Conservation (phyloP, 1,284 basidiomycete species). For the Papiliotrema terrestris region DNA sequence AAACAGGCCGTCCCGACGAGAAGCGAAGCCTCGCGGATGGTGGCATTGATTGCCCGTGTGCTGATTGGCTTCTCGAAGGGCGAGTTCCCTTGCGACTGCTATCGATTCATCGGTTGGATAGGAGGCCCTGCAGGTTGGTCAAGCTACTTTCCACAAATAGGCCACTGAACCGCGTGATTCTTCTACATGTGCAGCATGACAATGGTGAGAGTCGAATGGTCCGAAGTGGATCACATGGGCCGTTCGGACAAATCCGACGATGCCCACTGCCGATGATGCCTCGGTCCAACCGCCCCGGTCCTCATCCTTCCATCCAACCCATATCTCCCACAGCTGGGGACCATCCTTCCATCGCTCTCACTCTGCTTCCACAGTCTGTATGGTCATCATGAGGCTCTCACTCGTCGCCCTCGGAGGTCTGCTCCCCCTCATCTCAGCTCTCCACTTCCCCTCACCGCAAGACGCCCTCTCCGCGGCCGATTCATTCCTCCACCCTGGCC, state of each 20-base stretch:
- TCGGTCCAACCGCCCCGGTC: background rate
- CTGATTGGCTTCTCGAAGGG: too few species aligned
- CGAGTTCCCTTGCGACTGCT: too few species aligned
- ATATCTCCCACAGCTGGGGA: background rate
- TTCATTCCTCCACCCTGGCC: constrained; percentile 19
- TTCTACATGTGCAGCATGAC: too few species aligned
- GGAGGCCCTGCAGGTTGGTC: too few species aligned
- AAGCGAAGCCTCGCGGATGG: too few species aligned
- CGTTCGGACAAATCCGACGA: background rate
- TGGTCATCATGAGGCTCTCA: background rate
- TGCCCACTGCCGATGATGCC: background rate
- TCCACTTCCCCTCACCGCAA: constrained; percentile 32
- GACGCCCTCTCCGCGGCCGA: constrained; percentile 30
- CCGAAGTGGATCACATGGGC: background rate
- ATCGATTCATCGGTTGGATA: too few species aligned
- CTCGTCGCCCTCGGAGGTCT: constrained; percentile 12
- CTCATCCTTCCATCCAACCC: background rate
- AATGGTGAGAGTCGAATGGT: too few species aligned
- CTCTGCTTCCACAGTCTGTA: background rate
- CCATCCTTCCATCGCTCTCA: background rate
- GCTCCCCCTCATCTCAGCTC: constrained; percentile 17
- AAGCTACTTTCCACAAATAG: too few species aligned
- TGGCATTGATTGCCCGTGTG: too few species aligned
- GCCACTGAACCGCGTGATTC: too few species aligned
- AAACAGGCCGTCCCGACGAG: too few species aligned